A percentile compares a stretch with the other conserved stretches of the same genome.
phyloP scores from a whole-genome alignment of 257 asterid species.

The Verbascum thapsus region DNA sequence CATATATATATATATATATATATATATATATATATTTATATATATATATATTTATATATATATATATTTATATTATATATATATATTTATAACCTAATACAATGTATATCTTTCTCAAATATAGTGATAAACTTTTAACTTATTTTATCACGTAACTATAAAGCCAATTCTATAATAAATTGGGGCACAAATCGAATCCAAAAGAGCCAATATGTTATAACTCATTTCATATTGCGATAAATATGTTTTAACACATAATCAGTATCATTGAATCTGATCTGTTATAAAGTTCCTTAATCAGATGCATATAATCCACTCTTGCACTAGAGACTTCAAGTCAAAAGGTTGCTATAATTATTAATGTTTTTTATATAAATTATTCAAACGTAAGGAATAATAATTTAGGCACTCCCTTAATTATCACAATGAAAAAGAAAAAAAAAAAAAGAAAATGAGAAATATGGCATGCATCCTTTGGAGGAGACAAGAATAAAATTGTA shows the following conservation, averaged over 20 bases:
- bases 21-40: too few relatives aligned
- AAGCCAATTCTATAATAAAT: too few relatives aligned
- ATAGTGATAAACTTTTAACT: too few relatives aligned
- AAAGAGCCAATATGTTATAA: too few relatives aligned
- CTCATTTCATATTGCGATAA: too few relatives aligned
- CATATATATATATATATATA: too few relatives aligned
- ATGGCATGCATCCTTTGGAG: constrained; percentile 35
- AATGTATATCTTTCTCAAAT: constrained; percentile 17
- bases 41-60: too few relatives aligned
- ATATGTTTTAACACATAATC: too few relatives aligned
- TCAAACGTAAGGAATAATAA: neutral
- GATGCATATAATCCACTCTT: constrained; percentile 20
- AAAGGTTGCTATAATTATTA: constrained; percentile 11
- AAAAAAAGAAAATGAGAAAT: neutral
- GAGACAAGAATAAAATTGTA: constrained; percentile 29
- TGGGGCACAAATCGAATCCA: too few relatives aligned
- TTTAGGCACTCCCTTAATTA: neutral
- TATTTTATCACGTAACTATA: constrained; percentile 12
- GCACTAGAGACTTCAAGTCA: constrained; percentile 17
- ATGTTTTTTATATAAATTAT: neutral
- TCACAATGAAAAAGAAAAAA: neutral
- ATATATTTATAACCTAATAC: neutral
- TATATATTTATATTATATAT: too few relatives aligned
- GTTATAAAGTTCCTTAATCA: too few relatives aligned
- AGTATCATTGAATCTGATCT: too few relatives aligned